Conservation (phyloP, 768 basidiomycete genomes). For the Lentinula aciculospora region DNA sequence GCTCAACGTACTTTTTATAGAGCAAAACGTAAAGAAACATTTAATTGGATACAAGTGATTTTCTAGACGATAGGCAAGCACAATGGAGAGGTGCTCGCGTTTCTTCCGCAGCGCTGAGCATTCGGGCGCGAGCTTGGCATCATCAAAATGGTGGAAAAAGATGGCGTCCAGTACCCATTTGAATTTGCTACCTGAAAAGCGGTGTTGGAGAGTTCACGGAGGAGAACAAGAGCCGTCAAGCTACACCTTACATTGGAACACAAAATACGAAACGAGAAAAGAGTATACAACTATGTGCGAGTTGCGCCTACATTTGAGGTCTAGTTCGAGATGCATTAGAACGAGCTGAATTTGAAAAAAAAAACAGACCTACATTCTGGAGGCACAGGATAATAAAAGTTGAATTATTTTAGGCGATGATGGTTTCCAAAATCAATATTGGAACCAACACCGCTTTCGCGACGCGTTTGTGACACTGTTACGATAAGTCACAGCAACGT, state of each 20-base stretch:
- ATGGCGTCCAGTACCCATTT: not conserved
- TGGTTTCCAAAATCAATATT: not conserved
- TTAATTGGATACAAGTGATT: too few relatives aligned
- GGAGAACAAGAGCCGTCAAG: not conserved
- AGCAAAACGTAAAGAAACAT: too few relatives aligned
- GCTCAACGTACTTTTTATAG: too few relatives aligned
- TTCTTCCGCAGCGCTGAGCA: not conserved
- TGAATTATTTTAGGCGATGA: not conserved
- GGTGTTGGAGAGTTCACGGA: not conserved
- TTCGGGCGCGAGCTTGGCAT: not conserved
- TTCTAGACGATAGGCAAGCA: not conserved
- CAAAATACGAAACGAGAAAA: not conserved
- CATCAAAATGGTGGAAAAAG: too few relatives aligned
- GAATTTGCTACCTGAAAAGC: not conserved
- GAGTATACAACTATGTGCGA: too few relatives aligned
- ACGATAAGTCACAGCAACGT: not conserved
- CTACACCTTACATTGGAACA: too few relatives aligned
- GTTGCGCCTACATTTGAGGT: too few relatives aligned
- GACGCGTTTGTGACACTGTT: constrained; percentile 1
- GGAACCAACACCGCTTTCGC: not conserved
- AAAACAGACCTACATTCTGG: too few relatives aligned
- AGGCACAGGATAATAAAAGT: not conserved
- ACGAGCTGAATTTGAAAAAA: too few relatives aligned
- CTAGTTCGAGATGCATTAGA: too few relatives aligned
- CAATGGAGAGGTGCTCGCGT: not conserved